Conservation (phyloP, 345 rosid genomes). For the Microcos paniculata region DNA sequence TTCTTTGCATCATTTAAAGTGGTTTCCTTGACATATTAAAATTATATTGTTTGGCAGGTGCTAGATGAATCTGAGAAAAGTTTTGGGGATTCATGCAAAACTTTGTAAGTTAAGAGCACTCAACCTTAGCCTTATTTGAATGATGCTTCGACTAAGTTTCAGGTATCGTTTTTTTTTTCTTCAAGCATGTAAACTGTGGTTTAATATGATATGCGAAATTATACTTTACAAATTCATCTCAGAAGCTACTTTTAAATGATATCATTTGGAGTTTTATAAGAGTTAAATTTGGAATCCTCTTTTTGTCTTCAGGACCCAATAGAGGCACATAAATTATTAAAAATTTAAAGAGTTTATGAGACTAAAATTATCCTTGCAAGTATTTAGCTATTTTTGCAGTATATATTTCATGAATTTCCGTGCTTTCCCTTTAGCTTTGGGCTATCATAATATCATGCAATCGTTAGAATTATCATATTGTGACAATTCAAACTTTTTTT, state of each 20-base stretch:
- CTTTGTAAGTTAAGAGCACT: slow-evolving; percentile 49
- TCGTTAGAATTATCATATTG: too few species aligned
- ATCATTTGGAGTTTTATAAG: neutral
- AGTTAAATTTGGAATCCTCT: neutral
- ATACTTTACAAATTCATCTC: neutral
- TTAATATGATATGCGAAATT: neutral
- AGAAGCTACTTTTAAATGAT: neutral
- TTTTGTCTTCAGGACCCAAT: slow-evolving; percentile 74
- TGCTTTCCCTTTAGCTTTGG: too few species aligned
- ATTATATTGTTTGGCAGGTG: slow-evolving; percentile 39
- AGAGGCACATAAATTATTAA: slow-evolving; percentile 91
- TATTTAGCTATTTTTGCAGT: slow-evolving; percentile 1
- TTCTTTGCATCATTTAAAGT: too few species aligned
- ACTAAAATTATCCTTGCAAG: slow-evolving; percentile 94
- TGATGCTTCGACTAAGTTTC: slow-evolving; percentile 74
- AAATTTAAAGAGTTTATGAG: slow-evolving; percentile 95
- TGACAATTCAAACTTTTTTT: too few species aligned
- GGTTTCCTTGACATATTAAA: neutral
- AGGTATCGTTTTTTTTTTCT: slow-evolving; percentile 43
- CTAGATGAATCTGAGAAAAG: slow-evolving; percentile 85
- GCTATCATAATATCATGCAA: too few species aligned
- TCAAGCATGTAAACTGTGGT: neutral
- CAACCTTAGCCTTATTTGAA: slow-evolving; percentile 75
- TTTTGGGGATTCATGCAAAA: slow-evolving; percentile 83
- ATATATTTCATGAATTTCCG: too few species aligned